These are phyloP conservation scores for Guadua angustifolia DNA, from an alignment of 176 grass and related monocot species.

Conservation along the genomic window DNA sequence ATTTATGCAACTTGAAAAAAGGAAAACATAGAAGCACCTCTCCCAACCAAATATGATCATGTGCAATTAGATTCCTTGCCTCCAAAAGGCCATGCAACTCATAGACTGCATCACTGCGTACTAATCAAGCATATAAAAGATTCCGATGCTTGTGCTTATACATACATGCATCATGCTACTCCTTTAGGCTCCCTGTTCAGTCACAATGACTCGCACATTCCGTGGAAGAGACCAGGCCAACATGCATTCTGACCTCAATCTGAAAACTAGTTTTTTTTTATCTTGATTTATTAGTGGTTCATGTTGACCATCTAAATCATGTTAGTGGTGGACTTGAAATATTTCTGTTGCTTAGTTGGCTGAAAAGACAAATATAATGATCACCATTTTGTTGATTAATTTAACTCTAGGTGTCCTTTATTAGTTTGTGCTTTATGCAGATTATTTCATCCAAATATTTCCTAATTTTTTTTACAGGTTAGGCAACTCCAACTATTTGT, in stretches of 20 bases:
- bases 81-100: constrained; percentile 60
- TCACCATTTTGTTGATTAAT: neutral
- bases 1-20: no score
- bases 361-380: neutral
- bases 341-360: neutral
- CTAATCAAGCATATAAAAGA: constrained; percentile 50
- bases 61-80: constrained; percentile 61
- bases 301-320: constrained; percentile 18
- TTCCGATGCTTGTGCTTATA: constrained; percentile 42
- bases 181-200: constrained; percentile 14
- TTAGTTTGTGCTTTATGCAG: neutral
- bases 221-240: constrained; percentile 8
- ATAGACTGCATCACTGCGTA: constrained; percentile 32
- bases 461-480: neutral
- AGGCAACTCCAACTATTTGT: neutral
- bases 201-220: constrained; percentile 34
- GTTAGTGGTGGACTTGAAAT: neutral
- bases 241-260: constrained; percentile 11
- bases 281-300: neutral
- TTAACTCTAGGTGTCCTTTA: neutral
- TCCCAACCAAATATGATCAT: constrained; percentile 49
- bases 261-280: neutral
- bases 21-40: no score
- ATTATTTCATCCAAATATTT: constrained; percentile 16
- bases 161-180: constrained; percentile 39